Base-by-base conservation (phyloP, 441 rosid genomes). In the Croton laevigatus region DNA sequence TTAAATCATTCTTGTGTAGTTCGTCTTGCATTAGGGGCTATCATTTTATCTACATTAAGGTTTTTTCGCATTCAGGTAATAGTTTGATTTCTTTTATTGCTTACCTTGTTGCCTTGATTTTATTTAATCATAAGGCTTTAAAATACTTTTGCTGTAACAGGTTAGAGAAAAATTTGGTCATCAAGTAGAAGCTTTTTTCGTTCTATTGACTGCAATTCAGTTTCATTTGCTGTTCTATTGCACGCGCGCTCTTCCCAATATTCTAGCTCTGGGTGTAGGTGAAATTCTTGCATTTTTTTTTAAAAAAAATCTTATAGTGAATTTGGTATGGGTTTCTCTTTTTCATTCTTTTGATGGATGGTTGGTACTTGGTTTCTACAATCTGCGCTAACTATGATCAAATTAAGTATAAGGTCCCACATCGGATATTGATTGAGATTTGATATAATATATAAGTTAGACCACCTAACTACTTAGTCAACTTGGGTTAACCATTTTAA, bases 121-220 rank as follows among this genome's bases (percentile, higher is more conserved):
- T 7, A 14, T 17, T 19, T 40, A 27, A 42, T 44, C 8, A 27
- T 3, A n/a, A 22, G 32, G 54, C 27, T 14, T 68, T 17, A 23
- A 42, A 68, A 22, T 66, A 11, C 60, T 51, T 48, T 62, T 80
- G 62, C 71, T 77, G 72, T 71, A 57, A 71, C 93, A 94, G 99
- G 84, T 94, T 66, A 85, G 89, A 75, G 62, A 73, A 58, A 87
- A 86, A 73, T 94, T 94, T 80, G 99, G 99, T 49, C 82, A 32
- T 78, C 98, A 89, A 87, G 97, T 90, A 78, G 99, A 90, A 79
- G 90, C 89, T 74, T 92, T 92, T 89, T 92, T 92, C 83, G 91
- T 89, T 44, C 71, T 89, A 77, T 81, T 94, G 77, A 88, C 91
- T 73, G 88, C 80, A 12, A 70, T 90, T 69, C 99, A 94, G 85